phyloP scores from a whole-genome alignment of 176 grass and related monocot genomes.

The Secale cereale region DNA sequence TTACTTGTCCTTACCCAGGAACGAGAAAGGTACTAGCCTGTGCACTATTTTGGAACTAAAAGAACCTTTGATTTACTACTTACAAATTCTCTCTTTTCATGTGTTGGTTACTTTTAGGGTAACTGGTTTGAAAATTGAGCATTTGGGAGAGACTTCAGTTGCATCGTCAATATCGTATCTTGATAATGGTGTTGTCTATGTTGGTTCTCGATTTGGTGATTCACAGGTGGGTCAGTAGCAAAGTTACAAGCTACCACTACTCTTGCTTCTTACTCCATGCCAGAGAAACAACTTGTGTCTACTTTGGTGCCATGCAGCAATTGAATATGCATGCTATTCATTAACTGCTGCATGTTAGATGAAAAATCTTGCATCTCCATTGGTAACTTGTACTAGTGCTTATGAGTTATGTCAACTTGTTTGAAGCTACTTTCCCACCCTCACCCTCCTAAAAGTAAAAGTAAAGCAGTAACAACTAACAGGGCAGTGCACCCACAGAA shows the following conservation, averaged over 20 bases:
- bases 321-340: neutral
- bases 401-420: neutral
- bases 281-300: neutral
- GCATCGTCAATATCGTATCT: slow-evolving; percentile 98
- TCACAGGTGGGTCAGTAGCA: slow-evolving; percentile 67
- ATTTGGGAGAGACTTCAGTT: slow-evolving; percentile 90
- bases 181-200: slow-evolving; percentile 94
- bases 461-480: neutral
- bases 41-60: slow-evolving; percentile 25
- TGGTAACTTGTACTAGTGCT: neutral
- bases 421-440: neutral
- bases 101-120: slow-evolving; percentile 51
- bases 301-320: neutral
- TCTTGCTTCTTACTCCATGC: neutral
- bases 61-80: neutral
- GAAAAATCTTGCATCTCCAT: neutral
- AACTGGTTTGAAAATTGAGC: slow-evolving; percentile 95
- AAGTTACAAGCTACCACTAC: neutral
- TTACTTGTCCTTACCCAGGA: slow-evolving; percentile 98
- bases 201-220: slow-evolving; percentile 98
- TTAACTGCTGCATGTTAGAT: neutral
- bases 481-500: neutral
- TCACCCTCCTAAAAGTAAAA: neutral
- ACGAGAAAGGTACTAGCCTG: slow-evolving; percentile 63
- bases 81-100: slow-evolving; percentile 22